Evolutionary conservation across 208 protist species (phyloP).

Genomic region (Acanthamoeba royreba): DNA sequence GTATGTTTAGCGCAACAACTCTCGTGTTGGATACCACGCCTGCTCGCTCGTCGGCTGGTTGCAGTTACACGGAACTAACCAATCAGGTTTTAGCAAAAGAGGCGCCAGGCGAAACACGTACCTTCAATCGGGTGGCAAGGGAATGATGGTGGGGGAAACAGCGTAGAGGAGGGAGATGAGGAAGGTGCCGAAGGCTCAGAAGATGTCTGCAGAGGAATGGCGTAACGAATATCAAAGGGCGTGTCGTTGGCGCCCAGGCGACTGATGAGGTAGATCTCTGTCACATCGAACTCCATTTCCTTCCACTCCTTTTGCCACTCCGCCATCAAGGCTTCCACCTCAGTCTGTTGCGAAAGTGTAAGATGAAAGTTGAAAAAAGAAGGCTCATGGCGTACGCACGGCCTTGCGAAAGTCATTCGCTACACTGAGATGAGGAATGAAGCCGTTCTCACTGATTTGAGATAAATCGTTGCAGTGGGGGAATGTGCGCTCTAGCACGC

Average conservation of each 20-base stretch:
- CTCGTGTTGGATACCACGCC: background rate
- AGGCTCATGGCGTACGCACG: no score
- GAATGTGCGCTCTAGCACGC: background rate
- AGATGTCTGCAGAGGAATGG: background rate
- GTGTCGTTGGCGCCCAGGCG: conserved; percentile 3
- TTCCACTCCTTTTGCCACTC: background rate
- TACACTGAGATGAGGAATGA: conserved; percentile 60
- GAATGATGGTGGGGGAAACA: background rate
- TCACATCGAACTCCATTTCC: background rate
- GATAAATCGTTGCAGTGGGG: conserved; percentile 53
- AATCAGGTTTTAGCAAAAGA: no score
- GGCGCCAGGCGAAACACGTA: no score
- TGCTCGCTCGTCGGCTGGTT: background rate
- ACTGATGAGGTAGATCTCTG: conserved; percentile 18
- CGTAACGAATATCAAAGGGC: background rate
- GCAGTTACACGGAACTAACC: no score
- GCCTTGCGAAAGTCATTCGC: conserved; percentile 45
- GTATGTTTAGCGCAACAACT: background rate
- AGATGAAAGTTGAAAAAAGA: no score
- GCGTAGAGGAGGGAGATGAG: background rate
- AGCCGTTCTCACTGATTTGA: conserved; percentile 19
- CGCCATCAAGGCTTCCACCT: background rate
- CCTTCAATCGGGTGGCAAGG: background rate
- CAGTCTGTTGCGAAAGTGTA: no score
- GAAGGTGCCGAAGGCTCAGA: no score